Evolutionary conservation across 2,329 filamentous ascomycete genomes (phyloP).

Genomic region (Diaporthe australafricana): DNA sequence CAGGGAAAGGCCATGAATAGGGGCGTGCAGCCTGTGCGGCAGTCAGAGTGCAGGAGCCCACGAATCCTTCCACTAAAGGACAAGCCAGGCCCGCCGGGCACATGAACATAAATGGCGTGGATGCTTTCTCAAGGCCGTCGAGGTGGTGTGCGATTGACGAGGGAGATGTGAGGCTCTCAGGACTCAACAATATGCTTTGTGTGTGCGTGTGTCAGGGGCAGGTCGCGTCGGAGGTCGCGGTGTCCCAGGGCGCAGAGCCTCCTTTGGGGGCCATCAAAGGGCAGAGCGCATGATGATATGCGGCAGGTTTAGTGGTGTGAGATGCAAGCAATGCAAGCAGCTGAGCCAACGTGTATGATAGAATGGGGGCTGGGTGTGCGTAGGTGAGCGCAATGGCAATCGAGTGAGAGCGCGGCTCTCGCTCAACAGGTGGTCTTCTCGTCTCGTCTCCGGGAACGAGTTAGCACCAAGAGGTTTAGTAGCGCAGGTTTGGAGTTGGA

Average conservation of each 20-base stretch:
- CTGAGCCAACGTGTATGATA: neutral
- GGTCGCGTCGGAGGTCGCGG: conserved; percentile 25
- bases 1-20: conserved; percentile 13
- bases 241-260: conserved; percentile 1
- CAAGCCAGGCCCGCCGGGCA: neutral
- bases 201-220: conserved; percentile 10
- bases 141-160: neutral
- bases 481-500: conserved; percentile 9
- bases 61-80: neutral
- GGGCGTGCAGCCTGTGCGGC: neutral
- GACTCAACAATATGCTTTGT: neutral
- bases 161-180: neutral
- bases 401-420: neutral
- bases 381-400: conserved; percentile 2
- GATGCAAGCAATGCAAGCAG: neutral
- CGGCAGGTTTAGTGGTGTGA: neutral
- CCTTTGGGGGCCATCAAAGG: conserved; percentile 22
- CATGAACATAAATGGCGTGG: neutral
- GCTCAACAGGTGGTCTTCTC: conserved; percentile 5
- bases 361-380: neutral
- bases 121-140: neutral
- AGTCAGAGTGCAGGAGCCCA: neutral
- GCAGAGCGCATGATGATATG: conserved; percentile 16
- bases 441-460: conserved; percentile 9
- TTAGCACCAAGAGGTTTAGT: neutral